These are phyloP conservation scores for Pseudocercospora cruenta DNA, from an alignment of 2,329 filamentous ascomycete species.

Conservation along the genomic window DNA sequence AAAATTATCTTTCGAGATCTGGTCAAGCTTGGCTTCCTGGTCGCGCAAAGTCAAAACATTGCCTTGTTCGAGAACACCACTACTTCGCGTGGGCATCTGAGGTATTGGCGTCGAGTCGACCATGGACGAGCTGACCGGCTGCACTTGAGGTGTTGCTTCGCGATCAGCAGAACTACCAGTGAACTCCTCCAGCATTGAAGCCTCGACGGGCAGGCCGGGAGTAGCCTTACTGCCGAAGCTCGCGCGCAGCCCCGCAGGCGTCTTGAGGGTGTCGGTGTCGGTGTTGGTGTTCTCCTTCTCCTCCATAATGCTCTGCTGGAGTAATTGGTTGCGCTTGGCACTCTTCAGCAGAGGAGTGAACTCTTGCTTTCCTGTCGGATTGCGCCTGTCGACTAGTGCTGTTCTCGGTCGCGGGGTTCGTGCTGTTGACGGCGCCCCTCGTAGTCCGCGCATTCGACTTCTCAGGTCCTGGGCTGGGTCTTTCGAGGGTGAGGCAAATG, in stretches of 20 bases:
- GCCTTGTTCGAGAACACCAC: conserved; percentile 73
- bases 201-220: conserved; percentile 76
- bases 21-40: conserved; percentile 90
- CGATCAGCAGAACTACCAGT: conserved; percentile 64
- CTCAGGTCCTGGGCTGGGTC: conserved; percentile 70
- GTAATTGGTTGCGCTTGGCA: conserved; percentile 69
- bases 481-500: conserved; percentile 80
- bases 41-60: conserved; percentile 91
- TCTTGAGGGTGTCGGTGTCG: conserved; percentile 56
- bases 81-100: conserved; percentile 63
- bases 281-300: conserved; percentile 46
- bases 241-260: conserved; percentile 67
- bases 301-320: conserved; percentile 41
- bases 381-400: conserved; percentile 71
- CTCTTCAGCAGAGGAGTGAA: conserved; percentile 93
- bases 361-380: conserved; percentile 64
- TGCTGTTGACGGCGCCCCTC: conserved; percentile 41
- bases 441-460: conserved; percentile 71
- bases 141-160: conserved; percentile 74
- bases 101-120: conserved; percentile 78
- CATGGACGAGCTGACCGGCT: conserved; percentile 72
- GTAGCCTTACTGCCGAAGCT: conserved; percentile 65
- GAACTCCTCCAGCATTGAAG: conserved; percentile 66
- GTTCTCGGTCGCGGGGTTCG: conserved; percentile 73
- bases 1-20: conserved; percentile 98